A percentile compares a stretch with the other conserved stretches of the same genome.
Evolutionary conservation across 306 rosid species (phyloP).

Genomic region (Sicyos edulis): DNA sequence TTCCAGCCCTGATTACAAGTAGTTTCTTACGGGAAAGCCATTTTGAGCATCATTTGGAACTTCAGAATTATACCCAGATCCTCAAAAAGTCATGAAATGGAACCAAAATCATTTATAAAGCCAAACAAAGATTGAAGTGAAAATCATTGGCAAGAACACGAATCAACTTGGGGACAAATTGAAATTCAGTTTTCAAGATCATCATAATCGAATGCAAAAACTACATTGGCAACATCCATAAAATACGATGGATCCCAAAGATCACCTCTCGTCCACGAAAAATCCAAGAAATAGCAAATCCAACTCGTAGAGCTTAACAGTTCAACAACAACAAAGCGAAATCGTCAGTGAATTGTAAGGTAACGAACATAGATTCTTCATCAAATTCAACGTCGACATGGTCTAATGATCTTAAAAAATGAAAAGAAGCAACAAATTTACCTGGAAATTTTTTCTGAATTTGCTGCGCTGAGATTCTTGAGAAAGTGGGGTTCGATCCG

Average conservation of each 20-base stretch:
- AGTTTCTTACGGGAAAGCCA: constrained; percentile 29
- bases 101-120: neutral
- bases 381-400: too few relatives aligned
- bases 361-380: neutral
- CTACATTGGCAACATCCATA: neutral
- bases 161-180: too few relatives aligned
- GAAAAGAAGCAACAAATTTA: neutral
- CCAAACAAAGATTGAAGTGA: neutral
- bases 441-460: neutral
- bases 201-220: too few relatives aligned
- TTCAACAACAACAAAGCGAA: neutral
- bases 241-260: neutral
- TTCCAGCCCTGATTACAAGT: constrained; percentile 75
- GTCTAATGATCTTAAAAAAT: too few relatives aligned
- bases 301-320: neutral
- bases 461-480: neutral
- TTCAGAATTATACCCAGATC: neutral
- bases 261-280: neutral
- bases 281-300: neutral
- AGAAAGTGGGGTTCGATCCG: neutral
- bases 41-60: constrained; percentile 7
- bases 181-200: too few relatives aligned
- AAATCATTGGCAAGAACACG: too few relatives aligned
- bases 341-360: neutral
- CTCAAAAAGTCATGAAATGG: neutral